Conservation (phyloP, 768 basidiomycete genomes). For the Mycena leptocephala region DNA sequence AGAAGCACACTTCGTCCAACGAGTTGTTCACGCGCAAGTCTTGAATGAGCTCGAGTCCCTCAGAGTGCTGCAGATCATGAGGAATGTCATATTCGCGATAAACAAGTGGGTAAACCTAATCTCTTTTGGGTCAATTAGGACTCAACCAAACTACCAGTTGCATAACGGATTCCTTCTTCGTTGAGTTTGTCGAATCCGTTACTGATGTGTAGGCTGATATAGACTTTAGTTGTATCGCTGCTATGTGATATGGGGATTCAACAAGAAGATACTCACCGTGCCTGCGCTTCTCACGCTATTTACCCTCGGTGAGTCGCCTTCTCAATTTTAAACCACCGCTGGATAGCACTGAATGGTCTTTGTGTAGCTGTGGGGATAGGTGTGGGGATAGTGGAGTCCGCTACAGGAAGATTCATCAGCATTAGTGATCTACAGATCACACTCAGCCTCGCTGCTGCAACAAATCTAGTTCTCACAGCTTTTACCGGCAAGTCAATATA, state of each 20-base stretch:
- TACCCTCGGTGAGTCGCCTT: neutral
- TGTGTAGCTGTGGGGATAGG: neutral
- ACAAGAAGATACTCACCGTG: neutral
- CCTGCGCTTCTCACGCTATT: neutral
- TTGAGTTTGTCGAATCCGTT: neutral
- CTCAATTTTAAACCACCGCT: neutral
- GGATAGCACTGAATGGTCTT: neutral
- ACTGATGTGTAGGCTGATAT: neutral
- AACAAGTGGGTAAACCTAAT: neutral
- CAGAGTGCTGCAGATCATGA: neutral
- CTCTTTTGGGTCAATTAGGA: neutral
- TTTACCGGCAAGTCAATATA: neutral
- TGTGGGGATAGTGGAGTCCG: neutral
- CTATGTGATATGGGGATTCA: constrained; percentile 4
- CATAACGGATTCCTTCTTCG: neutral
- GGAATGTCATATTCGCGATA: neutral
- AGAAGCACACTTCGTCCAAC: neutral
- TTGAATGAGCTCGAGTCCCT: neutral
- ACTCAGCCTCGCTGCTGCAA: neutral
- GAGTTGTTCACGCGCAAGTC: neutral
- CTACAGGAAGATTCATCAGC: no score
- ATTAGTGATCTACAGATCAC: neutral
- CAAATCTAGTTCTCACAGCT: neutral
- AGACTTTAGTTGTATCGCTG: neutral
- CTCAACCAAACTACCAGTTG: neutral